These are phyloP conservation scores for Cryptococcus jaspeensis DNA, from an alignment of 1,284 basidiomycete genomes.

Conservation along the genomic window DNA sequence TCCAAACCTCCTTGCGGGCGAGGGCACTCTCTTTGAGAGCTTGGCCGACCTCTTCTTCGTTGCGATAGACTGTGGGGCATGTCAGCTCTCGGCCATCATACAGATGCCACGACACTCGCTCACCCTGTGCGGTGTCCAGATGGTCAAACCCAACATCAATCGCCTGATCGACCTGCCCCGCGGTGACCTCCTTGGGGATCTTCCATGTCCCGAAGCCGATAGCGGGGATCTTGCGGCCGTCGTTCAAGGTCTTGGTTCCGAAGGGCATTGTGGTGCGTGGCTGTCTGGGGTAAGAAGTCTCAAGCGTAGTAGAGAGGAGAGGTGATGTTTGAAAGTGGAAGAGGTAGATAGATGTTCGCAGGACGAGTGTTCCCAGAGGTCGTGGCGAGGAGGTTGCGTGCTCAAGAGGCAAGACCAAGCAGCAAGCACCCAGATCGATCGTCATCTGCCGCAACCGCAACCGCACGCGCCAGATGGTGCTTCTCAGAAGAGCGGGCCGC, in stretches of 20 bases:
- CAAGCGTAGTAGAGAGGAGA: background rate
- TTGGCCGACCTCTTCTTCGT: conserved; percentile 53
- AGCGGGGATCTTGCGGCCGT: conserved; percentile 48
- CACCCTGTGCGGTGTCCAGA: conserved; percentile 48
- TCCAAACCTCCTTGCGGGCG: conserved; percentile 54
- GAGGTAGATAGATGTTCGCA: background rate
- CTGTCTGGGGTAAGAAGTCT: background rate
- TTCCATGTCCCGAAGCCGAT: conserved; percentile 49
- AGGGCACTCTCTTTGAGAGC: conserved; percentile 53
- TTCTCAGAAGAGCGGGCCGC: too few species aligned
- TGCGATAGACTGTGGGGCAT: conserved; percentile 36
- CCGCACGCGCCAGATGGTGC: too few species aligned
- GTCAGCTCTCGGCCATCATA: background rate
- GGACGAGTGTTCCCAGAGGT: too few species aligned
- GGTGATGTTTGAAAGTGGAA: background rate
- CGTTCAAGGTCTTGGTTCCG: conserved; percentile 45
- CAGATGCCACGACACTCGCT: conserved; percentile 1
- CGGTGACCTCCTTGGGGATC: conserved; percentile 38
- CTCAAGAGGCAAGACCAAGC: too few species aligned
- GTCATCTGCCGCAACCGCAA: background rate
- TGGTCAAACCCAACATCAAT: conserved; percentile 50
- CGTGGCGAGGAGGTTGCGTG: too few species aligned
- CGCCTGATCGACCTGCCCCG: conserved; percentile 41
- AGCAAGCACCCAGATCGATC: too few species aligned
- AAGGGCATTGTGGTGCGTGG: conserved; percentile 27